A percentile compares a stretch with the other conserved stretches of the same genome.
These are phyloP conservation scores for Helichrysum umbraculigerum DNA, from an alignment of 129 eudicot species.

Conservation along the genomic window DNA sequence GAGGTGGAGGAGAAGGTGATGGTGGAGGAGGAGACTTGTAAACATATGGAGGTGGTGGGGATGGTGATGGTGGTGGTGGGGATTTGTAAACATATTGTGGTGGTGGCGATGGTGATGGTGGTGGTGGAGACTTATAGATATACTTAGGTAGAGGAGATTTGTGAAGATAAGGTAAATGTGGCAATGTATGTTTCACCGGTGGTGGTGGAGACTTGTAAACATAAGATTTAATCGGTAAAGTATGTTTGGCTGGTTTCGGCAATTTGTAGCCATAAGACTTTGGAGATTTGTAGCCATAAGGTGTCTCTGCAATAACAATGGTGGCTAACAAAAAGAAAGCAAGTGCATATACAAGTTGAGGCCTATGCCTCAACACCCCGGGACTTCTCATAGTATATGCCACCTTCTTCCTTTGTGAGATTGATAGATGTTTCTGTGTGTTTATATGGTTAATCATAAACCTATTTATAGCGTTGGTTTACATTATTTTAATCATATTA, in stretches of 20 bases:
- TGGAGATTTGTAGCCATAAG: not conserved
- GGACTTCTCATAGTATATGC: not conserved
- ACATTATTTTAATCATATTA: not conserved
- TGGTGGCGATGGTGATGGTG: no score
- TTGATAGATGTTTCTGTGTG: not conserved
- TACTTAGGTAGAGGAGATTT: not conserved
- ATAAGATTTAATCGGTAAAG: not conserved
- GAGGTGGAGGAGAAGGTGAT: no score
- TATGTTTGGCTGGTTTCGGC: not conserved
- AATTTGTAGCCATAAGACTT: not conserved
- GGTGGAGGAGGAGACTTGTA: no score
- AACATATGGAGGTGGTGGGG: no score
- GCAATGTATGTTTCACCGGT: not conserved
- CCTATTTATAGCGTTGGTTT: not conserved
- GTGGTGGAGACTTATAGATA: not conserved
- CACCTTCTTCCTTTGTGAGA: not conserved
- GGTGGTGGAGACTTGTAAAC: not conserved
- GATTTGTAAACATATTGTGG: no score
- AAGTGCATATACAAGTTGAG: constrained; percentile 1
- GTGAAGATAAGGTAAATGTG: not conserved
- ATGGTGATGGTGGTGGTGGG: no score
- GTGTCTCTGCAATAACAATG: not conserved
- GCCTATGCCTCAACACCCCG: not conserved
- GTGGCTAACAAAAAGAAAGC: not conserved
- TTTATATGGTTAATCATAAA: not conserved